Base-by-base conservation (phyloP, 106 monocot species). In the Hemerocallis citrina region DNA sequence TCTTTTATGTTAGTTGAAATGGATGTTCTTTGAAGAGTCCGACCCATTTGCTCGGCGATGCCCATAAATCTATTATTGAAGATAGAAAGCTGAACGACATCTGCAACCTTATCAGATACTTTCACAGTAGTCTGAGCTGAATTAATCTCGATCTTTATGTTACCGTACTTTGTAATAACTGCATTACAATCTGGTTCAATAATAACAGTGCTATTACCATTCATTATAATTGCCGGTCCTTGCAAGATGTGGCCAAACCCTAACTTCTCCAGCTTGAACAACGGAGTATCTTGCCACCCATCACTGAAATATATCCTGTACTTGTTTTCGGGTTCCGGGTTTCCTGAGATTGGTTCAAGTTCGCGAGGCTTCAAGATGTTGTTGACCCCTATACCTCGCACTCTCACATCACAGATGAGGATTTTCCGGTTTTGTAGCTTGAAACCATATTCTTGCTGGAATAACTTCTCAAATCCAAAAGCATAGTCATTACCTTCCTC, bases 1-100 rank as follows among this genome's bases (percentile, higher is more conserved):
- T 96, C 96, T 67, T 96, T 96, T 56, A 96, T 96, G 59, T 96
- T 96, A 20, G 96, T 96, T 28, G 90, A 91, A 33, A 91, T 91
- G 21, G 96, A 90, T 31, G 87, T 96, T 55, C 90, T 83, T 48
- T 96, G 96, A 33, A 96, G 87, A 8, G 96, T 91, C 27, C 96
- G 80, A 7, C 96, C 96, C 96, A 96, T 96, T 63, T 96, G 96
- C 71, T 96, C 96, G 13, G 96, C 96, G 61, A 96, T 96, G 36
- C 96, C 96, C 96, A 96, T 96, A 36, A 96, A 96, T 61, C 96
- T 78, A 64, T 96, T 77, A 48, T 87, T 96, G 75, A 96, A 96
- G 31, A 96, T 96, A 37, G 96, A 86, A 37, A 96, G 87, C 49
- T 84, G 96, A 34, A 96, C 91, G 12, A 91, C 96, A 68, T 90